Conservation (phyloP, 768 basidiomycete genomes). For the Suillus alpinus region DNA sequence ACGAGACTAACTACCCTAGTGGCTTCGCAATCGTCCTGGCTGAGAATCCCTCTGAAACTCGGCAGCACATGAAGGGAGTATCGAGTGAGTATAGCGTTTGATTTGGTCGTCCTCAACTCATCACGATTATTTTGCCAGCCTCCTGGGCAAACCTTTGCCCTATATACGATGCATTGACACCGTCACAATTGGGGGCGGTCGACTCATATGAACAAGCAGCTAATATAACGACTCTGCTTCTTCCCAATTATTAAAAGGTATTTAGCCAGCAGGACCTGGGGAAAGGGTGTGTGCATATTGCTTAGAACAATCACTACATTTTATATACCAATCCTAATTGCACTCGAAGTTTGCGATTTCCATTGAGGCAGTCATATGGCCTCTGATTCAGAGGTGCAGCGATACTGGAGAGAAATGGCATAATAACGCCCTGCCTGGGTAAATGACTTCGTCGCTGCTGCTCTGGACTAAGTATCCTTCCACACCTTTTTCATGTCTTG, state of each 20-base stretch:
- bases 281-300: neutral
- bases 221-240: slow-evolving; percentile 16
- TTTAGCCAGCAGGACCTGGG: neutral
- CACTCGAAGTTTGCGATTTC: neutral
- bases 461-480: neutral
- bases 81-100: slow-evolving; percentile 11
- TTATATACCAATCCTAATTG: neutral
- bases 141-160: slow-evolving; percentile 26
- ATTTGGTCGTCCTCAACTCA: neutral
- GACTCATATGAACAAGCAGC: slow-evolving; percentile 17
- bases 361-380: neutral
- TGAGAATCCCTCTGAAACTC: slow-evolving; percentile 18
- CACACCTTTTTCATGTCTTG: neutral
- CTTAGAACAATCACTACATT: neutral
- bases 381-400: neutral
- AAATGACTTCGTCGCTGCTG: neutral
- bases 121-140: slow-evolving; percentile 6
- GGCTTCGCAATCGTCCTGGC: slow-evolving; percentile 27
- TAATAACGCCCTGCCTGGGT: neutral
- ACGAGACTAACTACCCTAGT: slow-evolving; percentile 7
- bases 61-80: slow-evolving; percentile 11
- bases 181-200: slow-evolving; percentile 20
- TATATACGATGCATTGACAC: slow-evolving; percentile 15
- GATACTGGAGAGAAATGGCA: neutral
- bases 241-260: slow-evolving; percentile 10